Base-by-base conservation (phyloP, 129 eudicot genomes). In the Artemisia tridentata region DNA sequence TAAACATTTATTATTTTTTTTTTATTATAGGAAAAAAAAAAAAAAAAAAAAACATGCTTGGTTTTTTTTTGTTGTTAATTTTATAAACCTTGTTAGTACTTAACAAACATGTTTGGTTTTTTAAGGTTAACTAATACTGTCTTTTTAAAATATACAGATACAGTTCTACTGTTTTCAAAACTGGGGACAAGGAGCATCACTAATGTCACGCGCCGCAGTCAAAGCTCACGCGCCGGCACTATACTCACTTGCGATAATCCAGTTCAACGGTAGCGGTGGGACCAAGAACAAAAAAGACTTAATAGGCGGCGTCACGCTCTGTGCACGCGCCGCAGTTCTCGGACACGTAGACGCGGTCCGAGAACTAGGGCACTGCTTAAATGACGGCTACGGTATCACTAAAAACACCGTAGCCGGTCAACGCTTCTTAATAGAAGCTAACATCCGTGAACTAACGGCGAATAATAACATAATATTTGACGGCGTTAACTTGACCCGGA, bases 271-370 rank as follows among this genome's bases (percentile, higher is more conserved):
- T 0, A 81, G 85, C 16, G 85, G 85, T 1, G 71, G 85, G 19
- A 12, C 71, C 0, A 76, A 72, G 65, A 48, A 59, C 49, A 21
- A 56, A 9, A 78, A 67, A 46, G 75, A 82, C 47, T 45, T 68
- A 17, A 65, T 64, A 56, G 79, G 76, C 19, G 86, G 82, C 29
- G 77, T 78, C 54, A 71, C 80, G 12, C 77, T 82, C 1, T 82
- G 86, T 1, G 76, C 76, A 11, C 79, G 77, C 31, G 86, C 86
- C 4, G 82, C 86, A 3, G 73, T 16, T 55, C 73, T 77, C 9
- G 86, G 86, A 70, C 86, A 82, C 82, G 34, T 82, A 3, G 86
- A 68, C 73, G 86, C 86, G 0, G 73, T 77, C 31, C 79, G 86
- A 11, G 86, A 82, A 25, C 67, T 82, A 0, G 82, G 86, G 55